These are phyloP conservation scores for Rhizophagus sp. DNA, from an alignment of 192 early-diverging fungal genomes.

Conservation along the genomic window DNA sequence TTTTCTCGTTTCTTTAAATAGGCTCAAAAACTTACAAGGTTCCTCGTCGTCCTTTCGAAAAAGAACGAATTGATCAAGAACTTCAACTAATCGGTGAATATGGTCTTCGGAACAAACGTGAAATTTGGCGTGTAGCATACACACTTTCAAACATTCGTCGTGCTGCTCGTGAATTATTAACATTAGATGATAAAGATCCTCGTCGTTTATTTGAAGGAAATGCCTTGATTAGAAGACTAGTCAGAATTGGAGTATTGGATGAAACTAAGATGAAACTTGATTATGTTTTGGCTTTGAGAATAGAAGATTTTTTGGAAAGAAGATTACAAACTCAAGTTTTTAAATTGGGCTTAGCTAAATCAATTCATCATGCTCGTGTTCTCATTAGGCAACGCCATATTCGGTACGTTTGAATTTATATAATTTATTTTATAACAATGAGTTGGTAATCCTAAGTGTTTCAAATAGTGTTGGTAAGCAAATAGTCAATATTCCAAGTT, in stretches of 20 bases:
- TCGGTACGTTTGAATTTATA: slow-evolving; percentile 51
- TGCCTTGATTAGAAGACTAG: slow-evolving; percentile 97
- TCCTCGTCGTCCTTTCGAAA: slow-evolving; percentile 94
- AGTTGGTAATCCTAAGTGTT: not conserved
- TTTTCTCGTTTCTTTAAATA: slow-evolving; percentile 36
- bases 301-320: slow-evolving; percentile 98
- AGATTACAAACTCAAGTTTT: slow-evolving; percentile 99
- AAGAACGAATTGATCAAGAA: slow-evolving; percentile 94
- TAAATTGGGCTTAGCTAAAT: slow-evolving; percentile 97
- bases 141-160: slow-evolving; percentile 99
- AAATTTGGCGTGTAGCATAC: slow-evolving; percentile 97
- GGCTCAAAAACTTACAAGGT: slow-evolving; percentile 90
- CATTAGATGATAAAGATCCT: slow-evolving; percentile 94
- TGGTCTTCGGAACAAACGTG: slow-evolving; percentile 98
- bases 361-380: slow-evolving; percentile 98
- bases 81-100: slow-evolving; percentile 95
- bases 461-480: slow-evolving; percentile 85
- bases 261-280: slow-evolving; percentile 98
- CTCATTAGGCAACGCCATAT: slow-evolving; percentile 99
- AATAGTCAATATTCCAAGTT: slow-evolving; percentile 95
- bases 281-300: slow-evolving; percentile 96
- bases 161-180: slow-evolving; percentile 99
- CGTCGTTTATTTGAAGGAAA: slow-evolving; percentile 99
- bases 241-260: slow-evolving; percentile 97
- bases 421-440: not conserved